Conservation (phyloP, 495 filamentous ascomycete species). For the Bryoglossum gracile region DNA sequence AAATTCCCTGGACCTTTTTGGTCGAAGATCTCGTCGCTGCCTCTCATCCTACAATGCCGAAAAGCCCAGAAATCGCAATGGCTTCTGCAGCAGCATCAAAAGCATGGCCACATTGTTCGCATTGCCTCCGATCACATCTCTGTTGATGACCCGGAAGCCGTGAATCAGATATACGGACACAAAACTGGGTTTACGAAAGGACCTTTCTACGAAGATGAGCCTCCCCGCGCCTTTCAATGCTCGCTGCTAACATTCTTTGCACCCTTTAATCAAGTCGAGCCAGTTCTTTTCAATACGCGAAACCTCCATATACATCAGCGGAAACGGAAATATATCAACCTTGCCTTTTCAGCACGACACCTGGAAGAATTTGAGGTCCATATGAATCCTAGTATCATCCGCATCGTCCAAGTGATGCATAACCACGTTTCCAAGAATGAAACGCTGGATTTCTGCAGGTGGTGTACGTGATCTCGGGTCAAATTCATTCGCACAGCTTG, state of each 20-base stretch:
- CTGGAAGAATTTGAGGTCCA: slow-evolving; percentile 1
- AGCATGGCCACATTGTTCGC: slow-evolving; percentile 33
- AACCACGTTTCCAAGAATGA: background rate
- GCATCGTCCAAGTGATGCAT: background rate
- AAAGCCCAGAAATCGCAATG: background rate
- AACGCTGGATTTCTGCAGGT: background rate
- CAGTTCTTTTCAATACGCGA: background rate
- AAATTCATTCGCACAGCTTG: background rate
- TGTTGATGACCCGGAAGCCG: slow-evolving; percentile 23
- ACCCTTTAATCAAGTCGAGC: slow-evolving; percentile 3
- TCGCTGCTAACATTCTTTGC: background rate
- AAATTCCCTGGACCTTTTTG: background rate
- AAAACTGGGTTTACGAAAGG: slow-evolving; percentile 35
- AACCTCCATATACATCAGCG: background rate
- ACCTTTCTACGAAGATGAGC: slow-evolving; percentile 5
- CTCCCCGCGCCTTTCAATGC: background rate
- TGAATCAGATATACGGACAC: slow-evolving; percentile 34
- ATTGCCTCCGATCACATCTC: slow-evolving; percentile 32
- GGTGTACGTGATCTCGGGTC: background rate
- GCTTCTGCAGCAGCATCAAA: slow-evolving; percentile 24
- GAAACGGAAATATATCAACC: slow-evolving; percentile 1
- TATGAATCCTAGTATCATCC: background rate
- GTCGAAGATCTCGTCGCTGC: slow-evolving; percentile 3
- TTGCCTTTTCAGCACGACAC: slow-evolving; percentile 1
- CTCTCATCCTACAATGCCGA: background rate